Evolutionary conservation across 2,329 filamentous ascomycete genomes (phyloP), one percentile per base, ranked within the genome.

Genomic region (Aspergillus fumigatus): DNA sequence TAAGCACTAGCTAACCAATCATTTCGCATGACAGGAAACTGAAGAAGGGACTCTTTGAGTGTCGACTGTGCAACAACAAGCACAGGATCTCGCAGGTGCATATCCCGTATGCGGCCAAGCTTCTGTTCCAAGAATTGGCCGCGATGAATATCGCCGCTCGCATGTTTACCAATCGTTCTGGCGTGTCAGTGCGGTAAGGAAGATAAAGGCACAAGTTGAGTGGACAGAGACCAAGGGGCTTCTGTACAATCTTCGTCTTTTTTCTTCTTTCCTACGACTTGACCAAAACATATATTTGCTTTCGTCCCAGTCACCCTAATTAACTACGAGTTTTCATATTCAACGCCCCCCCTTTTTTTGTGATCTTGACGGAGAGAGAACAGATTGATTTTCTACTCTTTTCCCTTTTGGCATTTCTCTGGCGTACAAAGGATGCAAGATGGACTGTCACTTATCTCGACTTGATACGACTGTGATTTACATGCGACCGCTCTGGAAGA

Each of bases 121-220:
- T 99, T 51, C 85, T 99, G 51, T 99, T 99, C 87, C 94, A 99
- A 80, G 94, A 99, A 79, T 80, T 99, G 65, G 90, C 92, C 71
- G 88, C 92, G 51, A 99, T 99, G 94, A 97, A 97, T 75, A 97
- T 99, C 74, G 93, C 94, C 10, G 88, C 93, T 32, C 88, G 94
- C 73, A 93, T 99, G 92, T 99, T 96, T 74, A 97, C 93, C 41
- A 89, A 90, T 72, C 73, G 74, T 50, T 76, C 74, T 38, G 73
- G 74, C 19, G 73, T 77, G 59, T 75, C 73, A 52, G 70, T 76
- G 60, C 74, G 75, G 59, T 76, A 65, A 70, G 63, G 57, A 50
- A 35, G 11, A 11, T 11, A 32, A 32, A 10, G 8, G 52, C 17
- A 21, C 48, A 29, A 19, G 11, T 50, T 7, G 48, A 50, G 26